Base-by-base conservation (phyloP, 306 rosid species). In the Sphenostylis stenocarpa region DNA sequence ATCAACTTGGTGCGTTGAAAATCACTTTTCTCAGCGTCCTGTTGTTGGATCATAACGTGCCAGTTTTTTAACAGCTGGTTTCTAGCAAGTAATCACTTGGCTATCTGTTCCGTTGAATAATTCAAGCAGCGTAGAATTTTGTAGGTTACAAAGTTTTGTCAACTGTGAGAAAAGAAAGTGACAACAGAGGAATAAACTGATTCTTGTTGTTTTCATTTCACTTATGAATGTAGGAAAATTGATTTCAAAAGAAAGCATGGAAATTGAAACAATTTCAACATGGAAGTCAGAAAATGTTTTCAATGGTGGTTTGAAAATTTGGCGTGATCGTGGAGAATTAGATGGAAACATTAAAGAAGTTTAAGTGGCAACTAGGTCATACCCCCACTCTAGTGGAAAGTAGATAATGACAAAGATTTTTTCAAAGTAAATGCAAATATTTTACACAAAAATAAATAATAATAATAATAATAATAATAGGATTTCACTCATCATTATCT, bases 301-400 rank as follows among this genome's bases (percentile, higher is more conserved):
- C 60, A 81, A 69, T 31, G 26, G 11, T 52, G 3, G 1, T 53
- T 57, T 73, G 56, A 78, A 15, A 11, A 36, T 52, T 67, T 58
- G 68, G 73, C 10, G 38, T 36, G 9, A 20, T 17, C 12, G 7
- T 36, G 28, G 64, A 76, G 17, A 70, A 73, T 69, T n/a, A 12
- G 78, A 70, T 48, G 56, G 23, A 44, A 57, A 51, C 16, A 77
- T 52, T 73, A 77, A 77, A 67, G 66, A 51, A 84, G 58, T 55
- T 73, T 21, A 23, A 33, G 53, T 65, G 19, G 84, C 29, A 33
- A 8, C 47, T 43, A 51, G 85, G 72, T 75, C 72, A 56, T 14
- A 34, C 17, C 23, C 14, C 52, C 28, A 11, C 15, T 0, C 36
- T 28, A 6, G 45, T 62, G 44, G 16, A 15, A 62, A 33, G 26